Evolutionary conservation across 352 stramenopile genomes (phyloP).

Genomic region (Blastocystis sp.): DNA sequence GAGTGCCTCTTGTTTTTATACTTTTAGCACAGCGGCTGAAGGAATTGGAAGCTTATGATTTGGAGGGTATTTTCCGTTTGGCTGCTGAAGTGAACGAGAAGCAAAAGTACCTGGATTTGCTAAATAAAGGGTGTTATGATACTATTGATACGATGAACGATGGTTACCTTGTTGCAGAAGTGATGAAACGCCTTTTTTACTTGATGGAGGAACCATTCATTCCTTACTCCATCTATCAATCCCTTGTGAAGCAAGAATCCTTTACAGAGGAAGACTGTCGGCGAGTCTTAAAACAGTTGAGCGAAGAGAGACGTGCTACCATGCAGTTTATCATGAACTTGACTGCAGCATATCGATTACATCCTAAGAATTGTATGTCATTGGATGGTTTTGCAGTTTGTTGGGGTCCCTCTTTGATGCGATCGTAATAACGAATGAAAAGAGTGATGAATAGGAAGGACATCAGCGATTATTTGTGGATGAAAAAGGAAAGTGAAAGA

Average conservation of each 20-base stretch:
- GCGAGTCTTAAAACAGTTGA: neutral
- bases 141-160: conserved; percentile 13
- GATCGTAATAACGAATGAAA: neutral
- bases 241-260: neutral
- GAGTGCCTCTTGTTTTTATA: neutral
- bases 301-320: neutral
- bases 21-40: neutral
- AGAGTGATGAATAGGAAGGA: neutral
- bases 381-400: conserved; percentile 13
- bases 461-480: neutral
- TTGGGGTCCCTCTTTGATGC: conserved; percentile 12
- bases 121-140: conserved; percentile 5
- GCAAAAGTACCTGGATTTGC: neutral
- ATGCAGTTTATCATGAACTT: neutral
- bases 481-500: neutral
- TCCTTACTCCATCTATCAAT: conserved; percentile 22
- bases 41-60: neutral
- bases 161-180: neutral
- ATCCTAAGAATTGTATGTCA: conserved; percentile 5
- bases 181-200: conserved; percentile 55
- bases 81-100: neutral
- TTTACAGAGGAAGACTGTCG: neutral
- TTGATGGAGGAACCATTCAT: conserved; percentile 39
- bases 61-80: neutral
- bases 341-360: neutral